Evolutionary conservation across 768 basidiomycete genomes (phyloP).

Genomic region (Russula sp.): DNA sequence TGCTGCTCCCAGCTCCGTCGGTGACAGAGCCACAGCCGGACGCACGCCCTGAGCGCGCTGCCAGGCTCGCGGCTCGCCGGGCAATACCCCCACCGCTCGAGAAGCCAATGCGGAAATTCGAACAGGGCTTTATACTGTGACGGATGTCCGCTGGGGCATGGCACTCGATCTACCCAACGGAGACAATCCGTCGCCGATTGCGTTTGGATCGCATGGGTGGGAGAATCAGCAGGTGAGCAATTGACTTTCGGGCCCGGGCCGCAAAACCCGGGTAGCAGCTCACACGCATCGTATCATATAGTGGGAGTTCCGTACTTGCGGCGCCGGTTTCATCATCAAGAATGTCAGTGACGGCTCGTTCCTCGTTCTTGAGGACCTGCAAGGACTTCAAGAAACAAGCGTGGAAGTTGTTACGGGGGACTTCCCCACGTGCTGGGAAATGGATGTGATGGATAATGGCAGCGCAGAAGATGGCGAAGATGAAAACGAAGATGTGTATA

Average conservation of each 20-base stretch:
- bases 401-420: conserved; percentile 22
- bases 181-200: conserved; percentile 27
- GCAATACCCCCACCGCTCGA: background rate
- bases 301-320: conserved; percentile 26
- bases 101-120: conserved; percentile 18
- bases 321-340: conserved; percentile 24
- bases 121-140: conserved; percentile 26
- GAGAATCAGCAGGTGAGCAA: conserved; percentile 30
- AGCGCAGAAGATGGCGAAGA: conserved; percentile 22
- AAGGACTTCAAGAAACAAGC: conserved; percentile 5
- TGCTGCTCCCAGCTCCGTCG: conserved; percentile 18
- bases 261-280: background rate
- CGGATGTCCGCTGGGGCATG: conserved; percentile 29
- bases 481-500: conserved; percentile 22
- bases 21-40: conserved; percentile 10
- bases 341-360: conserved; percentile 11
- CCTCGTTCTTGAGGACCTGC: conserved; percentile 21
- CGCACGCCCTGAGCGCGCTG: conserved; percentile 17
- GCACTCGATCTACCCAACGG: conserved; percentile 28
- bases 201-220: conserved; percentile 29
- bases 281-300: background rate
- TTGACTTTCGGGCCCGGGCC: background rate
- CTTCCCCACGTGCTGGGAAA: conserved; percentile 30
- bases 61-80: conserved; percentile 22
- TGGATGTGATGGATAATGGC: conserved; percentile 27